Percentiles rank a stretch among this genome's conserved stretches.
These are phyloP conservation scores for Fusarium sp. DNA, from an alignment of 2,329 filamentous ascomycete genomes.

Conservation along the genomic window DNA sequence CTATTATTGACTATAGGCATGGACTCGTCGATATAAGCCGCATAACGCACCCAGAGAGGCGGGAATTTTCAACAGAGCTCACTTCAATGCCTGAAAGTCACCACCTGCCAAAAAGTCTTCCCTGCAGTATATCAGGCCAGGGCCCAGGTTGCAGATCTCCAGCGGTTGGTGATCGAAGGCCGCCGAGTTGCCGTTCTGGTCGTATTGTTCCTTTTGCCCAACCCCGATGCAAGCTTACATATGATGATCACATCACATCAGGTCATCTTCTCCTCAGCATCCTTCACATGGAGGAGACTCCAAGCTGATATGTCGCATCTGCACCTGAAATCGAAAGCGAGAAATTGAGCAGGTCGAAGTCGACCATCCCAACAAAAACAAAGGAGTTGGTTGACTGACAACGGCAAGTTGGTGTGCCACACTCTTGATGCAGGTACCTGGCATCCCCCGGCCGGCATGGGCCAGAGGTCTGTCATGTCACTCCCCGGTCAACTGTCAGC, in stretches of 20 bases:
- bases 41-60: background rate
- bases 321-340: background rate
- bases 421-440: slow-evolving; percentile 5
- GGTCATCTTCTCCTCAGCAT: slow-evolving; percentile 12
- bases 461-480: background rate
- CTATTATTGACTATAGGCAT: slow-evolving; percentile 16
- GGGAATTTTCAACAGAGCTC: background rate
- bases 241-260: slow-evolving; percentile 23
- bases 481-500: slow-evolving; percentile 17
- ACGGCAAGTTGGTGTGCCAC: slow-evolving; percentile 10
- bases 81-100: background rate
- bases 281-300: slow-evolving; percentile 2
- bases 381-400: background rate
- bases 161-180: slow-evolving; percentile 13
- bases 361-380: slow-evolving; percentile 3
- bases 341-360: background rate
- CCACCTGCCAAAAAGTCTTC: slow-evolving; percentile 3
- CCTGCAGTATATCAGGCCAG: background rate
- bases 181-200: slow-evolving; percentile 1
- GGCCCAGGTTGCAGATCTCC: slow-evolving; percentile 19
- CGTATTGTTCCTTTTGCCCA: slow-evolving; percentile 5
- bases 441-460: background rate
- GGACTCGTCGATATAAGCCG: slow-evolving; percentile 15
- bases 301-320: slow-evolving; percentile 7
- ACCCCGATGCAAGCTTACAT: slow-evolving; percentile 9